Evolutionary conservation across 306 rosid species (phyloP), one percentile per base, ranked within the genome.

Genomic region (Rubus parviflorus): DNA sequence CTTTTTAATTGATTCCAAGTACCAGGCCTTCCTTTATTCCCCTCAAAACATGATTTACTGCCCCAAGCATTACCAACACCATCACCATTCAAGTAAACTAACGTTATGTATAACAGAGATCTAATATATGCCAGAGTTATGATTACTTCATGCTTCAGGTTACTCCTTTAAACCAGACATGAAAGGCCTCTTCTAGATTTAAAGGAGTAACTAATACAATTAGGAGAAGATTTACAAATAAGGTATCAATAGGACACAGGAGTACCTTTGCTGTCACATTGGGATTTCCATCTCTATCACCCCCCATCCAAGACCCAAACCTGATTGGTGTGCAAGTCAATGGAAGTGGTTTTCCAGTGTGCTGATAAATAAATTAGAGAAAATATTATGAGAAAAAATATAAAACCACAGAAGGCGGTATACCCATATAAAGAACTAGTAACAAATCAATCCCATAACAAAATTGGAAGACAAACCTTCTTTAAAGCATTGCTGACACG

Each of bases 301-400:
- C 98, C 72, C 97, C 97, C 96, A 94, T 94, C 98, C 98, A 91
- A 76, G 98, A 90, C 70, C 98, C 98, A 84, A 94, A 94, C 85
- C 82, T 90, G 74, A 94, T 90, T 58, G 98, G 98, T 61, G 98
- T 91, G 83, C 98, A 91, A 25, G 90, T 91, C 85, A 94, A 78
- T 52, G 98, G 98, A 76, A 94, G 98, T 20, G 98, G 89, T 89
- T 72, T 90, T 77, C 98, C 97, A 2, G 98, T 91, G 84, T 94
- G 94, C 98, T 94, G 90, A 77, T 77, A 63, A 79, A 80, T 58
- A 80, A 58, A 10, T 45, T 49, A 67, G 13, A 54, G 47, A 30
- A 38, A 35, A 42, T 6, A n/a, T 54, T 19, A 53, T 41, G 30
- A 56, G 65, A 47, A 16, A 47, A 38, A 6, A 15, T 60, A 23